Evolutionary conservation across 202 grass and related monocot genomes (phyloP).

Genomic region (Musa balbisiana): DNA sequence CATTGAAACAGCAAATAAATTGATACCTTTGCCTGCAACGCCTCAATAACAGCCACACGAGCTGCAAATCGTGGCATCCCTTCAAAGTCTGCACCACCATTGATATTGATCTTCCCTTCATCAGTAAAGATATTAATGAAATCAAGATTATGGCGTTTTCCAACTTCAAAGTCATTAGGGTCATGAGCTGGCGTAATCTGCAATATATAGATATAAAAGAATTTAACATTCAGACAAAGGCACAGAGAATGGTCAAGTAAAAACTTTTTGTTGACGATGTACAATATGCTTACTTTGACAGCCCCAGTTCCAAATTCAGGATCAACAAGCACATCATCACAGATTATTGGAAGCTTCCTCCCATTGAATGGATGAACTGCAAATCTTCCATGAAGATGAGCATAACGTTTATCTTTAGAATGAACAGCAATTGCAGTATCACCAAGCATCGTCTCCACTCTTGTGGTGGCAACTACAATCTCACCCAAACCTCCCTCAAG

Average conservation of each 20-base stretch:
- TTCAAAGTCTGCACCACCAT: slow-evolving; percentile 70
- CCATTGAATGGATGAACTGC: slow-evolving; percentile 81
- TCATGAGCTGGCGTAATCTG: slow-evolving; percentile 96
- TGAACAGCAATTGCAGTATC: slow-evolving; percentile 88
- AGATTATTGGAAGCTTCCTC: slow-evolving; percentile 64
- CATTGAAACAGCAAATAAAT: slow-evolving; percentile 8
- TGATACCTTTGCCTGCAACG: slow-evolving; percentile 59
- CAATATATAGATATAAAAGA: slow-evolving; percentile 18
- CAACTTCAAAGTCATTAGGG: slow-evolving; percentile 92
- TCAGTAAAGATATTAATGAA: slow-evolving; percentile 91
- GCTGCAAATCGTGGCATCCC: slow-evolving; percentile 71
- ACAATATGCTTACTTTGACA: slow-evolving; percentile 60
- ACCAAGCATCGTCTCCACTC: slow-evolving; percentile 88
- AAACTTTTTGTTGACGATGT: not conserved
- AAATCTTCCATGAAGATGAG: slow-evolving; percentile 70
- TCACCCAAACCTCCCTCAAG: slow-evolving; percentile 71
- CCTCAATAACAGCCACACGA: slow-evolving; percentile 60
- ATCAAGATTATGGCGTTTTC: slow-evolving; percentile 82
- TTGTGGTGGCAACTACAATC: slow-evolving; percentile 81
- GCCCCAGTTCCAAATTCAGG: slow-evolving; percentile 76
- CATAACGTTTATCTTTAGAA: slow-evolving; percentile 67
- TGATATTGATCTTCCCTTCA: slow-evolving; percentile 72
- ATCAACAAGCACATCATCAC: slow-evolving; percentile 75
- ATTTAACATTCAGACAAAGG: not conserved
- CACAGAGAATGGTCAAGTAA: not conserved